Evolutionary conservation across 2,329 filamentous ascomycete genomes (phyloP), one percentile per base, ranked within the genome.

Genomic region (Fusarium falciforme): DNA sequence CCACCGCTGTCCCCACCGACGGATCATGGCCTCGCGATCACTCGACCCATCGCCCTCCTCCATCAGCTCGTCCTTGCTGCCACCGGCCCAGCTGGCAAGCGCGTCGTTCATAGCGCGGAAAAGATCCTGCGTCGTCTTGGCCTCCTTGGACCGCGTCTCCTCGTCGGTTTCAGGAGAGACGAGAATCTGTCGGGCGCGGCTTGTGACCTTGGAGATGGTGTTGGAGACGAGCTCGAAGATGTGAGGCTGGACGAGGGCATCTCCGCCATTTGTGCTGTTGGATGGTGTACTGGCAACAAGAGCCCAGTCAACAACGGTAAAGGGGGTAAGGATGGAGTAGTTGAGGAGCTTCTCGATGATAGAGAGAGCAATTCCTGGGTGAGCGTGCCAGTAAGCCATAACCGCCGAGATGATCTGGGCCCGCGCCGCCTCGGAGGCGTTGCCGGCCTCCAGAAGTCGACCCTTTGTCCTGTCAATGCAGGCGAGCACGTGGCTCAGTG

Each of bases 281-380:
- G 83, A 87, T 71, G 94, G 83, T 20, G 82, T 81, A 57, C 77
- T 80, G n/a, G 80, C 91, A 35, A 91, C 87, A 14, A 99, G 87
- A 1, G 94, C 94, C 96, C 96, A 99, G 79, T 97, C 92, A 57
- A 98, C 89, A 31, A 99, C 95, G 17, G 92, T 92, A 66, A 91
- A 87, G 0, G 96, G 96, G 10, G 93, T 95, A 38, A 99, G 88
- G 77, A 99, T 98, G 16, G 94, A 95, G 85, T 98, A 99, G 85
- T 98, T 99, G 77, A 99, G 92, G 6, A 99, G 89, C 84, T 98
- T 98, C 86, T 98, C 96, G 67, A 98, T 89, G 77, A 99, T 97
- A 77, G 93, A 94, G 76, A 98, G 90, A 4, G 95, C 96, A 49
- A 97, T 92, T 68, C 96, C 96, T 0, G 96, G 95, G 78, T 99